A percentile compares a stretch with the other conserved stretches of the same genome.
Conservation (phyloP, 2,329 filamentous ascomycete species). For the Claviceps sp. region DNA sequence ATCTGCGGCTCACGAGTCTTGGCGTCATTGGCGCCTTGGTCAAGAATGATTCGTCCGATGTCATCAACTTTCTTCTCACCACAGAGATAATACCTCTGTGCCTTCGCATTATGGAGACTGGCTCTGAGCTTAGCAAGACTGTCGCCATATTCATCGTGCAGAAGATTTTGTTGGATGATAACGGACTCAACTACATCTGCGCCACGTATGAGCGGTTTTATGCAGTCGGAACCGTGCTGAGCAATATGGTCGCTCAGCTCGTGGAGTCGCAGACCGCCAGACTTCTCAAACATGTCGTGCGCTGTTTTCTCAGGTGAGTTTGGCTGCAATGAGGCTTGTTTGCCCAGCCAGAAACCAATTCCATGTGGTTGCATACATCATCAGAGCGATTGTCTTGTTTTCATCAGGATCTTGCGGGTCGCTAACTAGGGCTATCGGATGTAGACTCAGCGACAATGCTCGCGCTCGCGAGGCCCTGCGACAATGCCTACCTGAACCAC, state of each 20-base stretch:
- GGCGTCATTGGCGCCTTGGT: slow-evolving; percentile 94
- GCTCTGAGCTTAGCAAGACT: slow-evolving; percentile 95
- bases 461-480: slow-evolving; percentile 86
- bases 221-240: slow-evolving; percentile 89
- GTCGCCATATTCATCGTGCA: slow-evolving; percentile 99
- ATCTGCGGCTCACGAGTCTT: slow-evolving; percentile 85
- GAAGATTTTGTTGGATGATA: slow-evolving; percentile 94
- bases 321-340: neutral
- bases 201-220: slow-evolving; percentile 98
- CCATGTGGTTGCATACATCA: too few species aligned
- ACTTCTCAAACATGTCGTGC: slow-evolving; percentile 90
- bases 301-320: slow-evolving; percentile 83
- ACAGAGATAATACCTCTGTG: slow-evolving; percentile 98
- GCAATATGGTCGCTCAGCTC: slow-evolving; percentile 96
- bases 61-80: slow-evolving; percentile 96
- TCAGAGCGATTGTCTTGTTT: neutral
- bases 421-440: slow-evolving; percentile 7
- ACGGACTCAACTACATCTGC: slow-evolving; percentile 94
- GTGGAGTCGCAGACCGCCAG: slow-evolving; percentile 96
- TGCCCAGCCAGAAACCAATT: too few species aligned
- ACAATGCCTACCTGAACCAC: slow-evolving; percentile 93
- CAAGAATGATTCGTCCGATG: slow-evolving; percentile 96
- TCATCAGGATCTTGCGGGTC: neutral
- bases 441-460: slow-evolving; percentile 85
- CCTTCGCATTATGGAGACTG: slow-evolving; percentile 97